phyloP scores from a whole-genome alignment of 2,329 filamentous ascomycete species.

The Zymoseptoria brevis region DNA sequence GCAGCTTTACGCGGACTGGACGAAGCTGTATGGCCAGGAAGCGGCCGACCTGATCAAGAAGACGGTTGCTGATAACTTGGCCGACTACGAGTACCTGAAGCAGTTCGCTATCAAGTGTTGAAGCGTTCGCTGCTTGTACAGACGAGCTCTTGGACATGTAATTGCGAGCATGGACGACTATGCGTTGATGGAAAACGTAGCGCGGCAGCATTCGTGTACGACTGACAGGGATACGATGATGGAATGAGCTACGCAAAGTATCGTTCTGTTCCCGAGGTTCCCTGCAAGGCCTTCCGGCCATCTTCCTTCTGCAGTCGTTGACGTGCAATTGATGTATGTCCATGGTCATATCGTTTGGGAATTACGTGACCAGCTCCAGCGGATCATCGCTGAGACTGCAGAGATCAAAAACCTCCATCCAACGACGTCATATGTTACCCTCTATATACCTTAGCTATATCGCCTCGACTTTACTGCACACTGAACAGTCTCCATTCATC shows the following conservation, averaged over 20 bases:
- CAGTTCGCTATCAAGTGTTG: slow-evolving; percentile 56
- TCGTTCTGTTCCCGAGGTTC: neutral
- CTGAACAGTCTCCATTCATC: no score
- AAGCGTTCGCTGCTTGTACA: neutral
- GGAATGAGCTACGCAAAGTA: neutral
- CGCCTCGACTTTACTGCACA: no score
- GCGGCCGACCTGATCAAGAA: slow-evolving; percentile 61
- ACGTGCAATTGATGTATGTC: no score
- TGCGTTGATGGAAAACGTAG: neutral
- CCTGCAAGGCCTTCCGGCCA: no score
- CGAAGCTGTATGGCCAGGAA: slow-evolving; percentile 63
- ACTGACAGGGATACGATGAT: neutral
- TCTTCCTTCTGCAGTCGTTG: no score
- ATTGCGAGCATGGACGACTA: neutral
- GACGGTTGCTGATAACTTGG: slow-evolving; percentile 63
- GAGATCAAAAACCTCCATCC: no score
- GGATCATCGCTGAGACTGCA: no score
- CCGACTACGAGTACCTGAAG: slow-evolving; percentile 75
- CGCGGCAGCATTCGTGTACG: neutral
- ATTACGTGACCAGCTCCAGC: no score
- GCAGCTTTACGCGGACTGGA: slow-evolving; percentile 63
- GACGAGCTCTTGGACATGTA: neutral
- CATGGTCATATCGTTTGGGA: no score
- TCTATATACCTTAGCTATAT: no score
- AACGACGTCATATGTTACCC: no score